Base-by-base conservation (phyloP, 345 rosid genomes). In the Erysimum cheiranthoides region DNA sequence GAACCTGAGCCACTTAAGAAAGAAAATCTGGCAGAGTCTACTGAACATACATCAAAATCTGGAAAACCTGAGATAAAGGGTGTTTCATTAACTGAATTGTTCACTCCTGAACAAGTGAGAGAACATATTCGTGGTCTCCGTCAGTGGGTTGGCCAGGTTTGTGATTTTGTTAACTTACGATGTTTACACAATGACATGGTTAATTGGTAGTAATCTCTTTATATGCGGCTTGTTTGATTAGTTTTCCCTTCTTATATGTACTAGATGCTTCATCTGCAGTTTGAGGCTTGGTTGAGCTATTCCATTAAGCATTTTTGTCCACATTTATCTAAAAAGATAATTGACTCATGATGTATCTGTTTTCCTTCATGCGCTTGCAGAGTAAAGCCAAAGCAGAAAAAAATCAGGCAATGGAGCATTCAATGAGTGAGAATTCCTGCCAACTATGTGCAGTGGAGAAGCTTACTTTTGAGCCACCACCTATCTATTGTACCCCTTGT, bases 121-220 rank as follows among this genome's bases (percentile, higher is more conserved):
- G 93, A 84, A 83, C 99, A 96, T 80, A 96, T 96, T 69, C 75
- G 11, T 11, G 99, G 99, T 58, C 95, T 96, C 71, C 89, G 99
- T 72, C 99, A 77, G 82, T 96, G 99, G 99, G 99, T 96, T 84
- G 98, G 99, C 76, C 99, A 96, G 97, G 99, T 93, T 83, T 51
- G 70, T 43, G 13, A 39, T 54, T 39, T 70, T 74, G 32, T 45
- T 6, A 60, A 60, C 59, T 50, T 53, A 12, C 28, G 57, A 60
- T 67, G 69, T 43, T 39, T 35, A 59, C 64, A 40, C 18, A 39
- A 35, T 8, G 50, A 45, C n/a, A 4, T 40, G 45, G 51, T 17
- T 51, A 30, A 67, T 28, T 25, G n/a, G 38, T 72, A n/a, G 10
- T 32, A 18, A 18, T 71, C 60, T 56, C 18, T 57, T 34, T 56